Percentiles rank a stretch among this genome's conserved stretches.
phyloP scores from a whole-genome alignment of 2,329 filamentous ascomycete species.

The Karstenula rhodostoma region DNA sequence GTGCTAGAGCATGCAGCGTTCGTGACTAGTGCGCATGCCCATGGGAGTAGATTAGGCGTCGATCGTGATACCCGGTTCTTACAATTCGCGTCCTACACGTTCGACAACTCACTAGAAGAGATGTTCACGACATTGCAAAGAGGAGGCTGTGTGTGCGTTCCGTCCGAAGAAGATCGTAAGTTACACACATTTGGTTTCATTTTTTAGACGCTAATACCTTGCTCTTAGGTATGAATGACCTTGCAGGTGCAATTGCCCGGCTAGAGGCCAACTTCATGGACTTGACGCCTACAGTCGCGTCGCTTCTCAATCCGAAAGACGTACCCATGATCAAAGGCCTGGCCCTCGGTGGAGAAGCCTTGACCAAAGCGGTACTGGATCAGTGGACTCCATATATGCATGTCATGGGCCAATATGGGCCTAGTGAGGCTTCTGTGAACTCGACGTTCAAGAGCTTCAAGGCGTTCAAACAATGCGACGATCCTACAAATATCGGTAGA shows the following conservation, averaged over 20 bases:
- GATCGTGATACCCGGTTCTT: constrained; percentile 39
- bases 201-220: background rate
- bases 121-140: constrained; percentile 63
- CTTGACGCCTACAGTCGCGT: constrained; percentile 67
- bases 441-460: constrained; percentile 41
- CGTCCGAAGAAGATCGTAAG: constrained; percentile 60
- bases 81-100: constrained; percentile 59
- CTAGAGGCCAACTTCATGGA: constrained; percentile 48
- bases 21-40: constrained; percentile 41
- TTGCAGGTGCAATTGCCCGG: constrained; percentile 53
- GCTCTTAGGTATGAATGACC: constrained; percentile 53
- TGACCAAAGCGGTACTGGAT: constrained; percentile 42
- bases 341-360: constrained; percentile 55
- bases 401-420: constrained; percentile 44
- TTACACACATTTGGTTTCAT: background rate
- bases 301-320: constrained; percentile 53
- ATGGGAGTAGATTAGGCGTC: constrained; percentile 38
- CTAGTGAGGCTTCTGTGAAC: constrained; percentile 45
- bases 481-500: constrained; percentile 44
- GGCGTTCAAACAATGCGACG: constrained; percentile 39
- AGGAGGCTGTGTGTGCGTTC: constrained; percentile 63
- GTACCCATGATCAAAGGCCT: constrained; percentile 56
- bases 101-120: constrained; percentile 64
- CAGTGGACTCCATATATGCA: constrained; percentile 33
- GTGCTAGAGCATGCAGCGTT: constrained; percentile 43